Percentiles rank a stretch among this genome's conserved stretches.
These are phyloP conservation scores for Malus sylvestris DNA, from an alignment of 306 rosid species.

Conservation along the genomic window DNA sequence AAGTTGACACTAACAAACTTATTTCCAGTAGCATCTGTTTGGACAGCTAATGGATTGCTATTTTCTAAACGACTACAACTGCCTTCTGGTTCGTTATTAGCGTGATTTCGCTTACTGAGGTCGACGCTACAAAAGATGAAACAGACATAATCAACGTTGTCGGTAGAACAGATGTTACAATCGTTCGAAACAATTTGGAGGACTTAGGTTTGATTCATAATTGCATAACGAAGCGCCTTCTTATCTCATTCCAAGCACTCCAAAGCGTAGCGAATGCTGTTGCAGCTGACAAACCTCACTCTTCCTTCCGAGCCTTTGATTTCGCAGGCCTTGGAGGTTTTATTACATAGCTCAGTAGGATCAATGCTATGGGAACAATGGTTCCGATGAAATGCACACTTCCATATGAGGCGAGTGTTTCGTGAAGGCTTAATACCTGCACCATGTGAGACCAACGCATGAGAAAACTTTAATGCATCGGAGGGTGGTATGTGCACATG, in stretches of 20 bases:
- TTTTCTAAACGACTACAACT: not conserved
- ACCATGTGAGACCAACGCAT: slow-evolving; percentile 17
- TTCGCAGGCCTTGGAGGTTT: slow-evolving; percentile 64
- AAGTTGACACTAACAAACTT: too few relatives aligned
- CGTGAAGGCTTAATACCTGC: slow-evolving; percentile 83
- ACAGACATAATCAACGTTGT: slow-evolving; percentile 8
- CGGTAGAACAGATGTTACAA: slow-evolving; percentile 23
- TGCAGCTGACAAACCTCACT: slow-evolving; percentile 30
- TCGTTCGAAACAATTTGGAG: not conserved
- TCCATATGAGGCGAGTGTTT: slow-evolving; percentile 75
- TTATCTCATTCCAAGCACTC: slow-evolving; percentile 19
- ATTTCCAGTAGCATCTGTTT: not conserved
- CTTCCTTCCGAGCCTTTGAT: slow-evolving; percentile 64
- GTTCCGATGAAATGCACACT: slow-evolving; percentile 85
- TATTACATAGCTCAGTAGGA: slow-evolving; percentile 56
- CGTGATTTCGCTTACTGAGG: not conserved
- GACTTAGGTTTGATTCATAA: too few relatives aligned
- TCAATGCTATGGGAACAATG: slow-evolving; percentile 48
- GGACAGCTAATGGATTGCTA: not conserved
- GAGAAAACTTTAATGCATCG: slow-evolving; percentile 17
- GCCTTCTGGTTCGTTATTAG: not conserved
- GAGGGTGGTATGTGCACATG: not conserved
- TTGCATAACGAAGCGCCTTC: slow-evolving; percentile 9
- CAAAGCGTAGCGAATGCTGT: slow-evolving; percentile 13
- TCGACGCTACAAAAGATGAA: not conserved